Evolutionary conservation across 345 rosid genomes (phyloP).

Genomic region (Streptanthus diversifolius): DNA sequence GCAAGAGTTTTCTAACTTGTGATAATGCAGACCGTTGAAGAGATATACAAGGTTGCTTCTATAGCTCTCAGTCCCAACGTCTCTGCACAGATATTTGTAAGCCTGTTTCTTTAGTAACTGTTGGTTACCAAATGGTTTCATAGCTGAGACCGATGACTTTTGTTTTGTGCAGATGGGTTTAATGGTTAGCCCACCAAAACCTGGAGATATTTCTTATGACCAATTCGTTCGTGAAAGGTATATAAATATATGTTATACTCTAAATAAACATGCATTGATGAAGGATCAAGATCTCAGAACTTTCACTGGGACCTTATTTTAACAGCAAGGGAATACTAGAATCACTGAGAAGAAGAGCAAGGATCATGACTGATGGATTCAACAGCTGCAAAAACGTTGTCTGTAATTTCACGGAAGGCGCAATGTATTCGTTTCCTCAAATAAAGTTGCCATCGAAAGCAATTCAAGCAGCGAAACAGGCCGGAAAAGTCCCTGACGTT

Average conservation of each 20-base stretch:
- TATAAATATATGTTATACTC: constrained; percentile 11
- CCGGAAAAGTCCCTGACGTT: constrained; percentile 92
- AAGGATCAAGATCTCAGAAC: constrained; percentile 12
- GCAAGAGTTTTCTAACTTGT: background rate
- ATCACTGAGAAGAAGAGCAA: constrained; percentile 90
- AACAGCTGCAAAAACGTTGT: constrained; percentile 95
- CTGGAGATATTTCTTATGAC: constrained; percentile 89
- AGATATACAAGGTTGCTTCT: constrained; percentile 95
- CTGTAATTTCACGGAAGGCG: constrained; percentile 99
- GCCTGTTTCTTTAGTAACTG: constrained; percentile 14
- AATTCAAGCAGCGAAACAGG: constrained; percentile 72
- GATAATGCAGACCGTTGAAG: constrained; percentile 78
- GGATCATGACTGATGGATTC: constrained; percentile 95
- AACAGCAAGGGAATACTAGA: constrained; percentile 85
- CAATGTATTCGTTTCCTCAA: constrained; percentile 99
- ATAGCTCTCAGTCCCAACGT: constrained; percentile 91
- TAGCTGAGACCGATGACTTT: background rate
- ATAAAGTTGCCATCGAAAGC: constrained; percentile 75
- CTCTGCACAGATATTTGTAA: constrained; percentile 95
- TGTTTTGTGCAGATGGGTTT: constrained; percentile 67
- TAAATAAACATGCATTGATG: background rate
- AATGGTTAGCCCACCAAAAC: constrained; percentile 92
- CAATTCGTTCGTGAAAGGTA: constrained; percentile 86
- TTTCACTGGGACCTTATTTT: background rate
- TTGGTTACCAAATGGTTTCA: background rate